Percentiles rank a stretch among this genome's conserved stretches.
Evolutionary conservation across 1,284 basidiomycete genomes (phyloP).

Genomic region (Kalmanozyma brasiliensis): DNA sequence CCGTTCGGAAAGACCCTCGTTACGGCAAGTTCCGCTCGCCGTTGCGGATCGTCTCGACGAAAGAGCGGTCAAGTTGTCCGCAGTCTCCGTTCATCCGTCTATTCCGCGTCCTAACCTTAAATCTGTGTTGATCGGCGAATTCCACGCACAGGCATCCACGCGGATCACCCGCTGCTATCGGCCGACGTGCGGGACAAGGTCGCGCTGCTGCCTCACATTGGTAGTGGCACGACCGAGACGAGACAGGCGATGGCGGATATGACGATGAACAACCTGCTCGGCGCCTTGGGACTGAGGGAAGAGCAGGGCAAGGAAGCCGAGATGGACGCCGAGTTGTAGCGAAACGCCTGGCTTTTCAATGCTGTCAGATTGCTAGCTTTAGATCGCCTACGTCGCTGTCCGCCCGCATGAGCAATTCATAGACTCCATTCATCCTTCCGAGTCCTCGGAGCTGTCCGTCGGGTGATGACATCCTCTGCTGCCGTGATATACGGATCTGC

Average conservation of each 20-base stretch:
- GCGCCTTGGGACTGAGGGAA: constrained; percentile 40
- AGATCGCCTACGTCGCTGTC: no score
- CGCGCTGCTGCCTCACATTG: constrained; percentile 87
- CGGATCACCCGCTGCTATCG: constrained; percentile 80
- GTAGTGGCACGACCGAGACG: constrained; percentile 86
- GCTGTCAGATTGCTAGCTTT: no score
- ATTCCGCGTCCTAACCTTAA: constrained; percentile 4
- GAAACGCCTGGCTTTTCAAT: no score
- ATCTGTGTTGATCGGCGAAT: neutral
- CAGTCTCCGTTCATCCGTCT: constrained; percentile 13
- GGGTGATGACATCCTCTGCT: no score
- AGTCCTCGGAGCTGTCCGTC: no score
- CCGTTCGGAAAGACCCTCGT: constrained; percentile 8
- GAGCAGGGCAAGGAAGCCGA: constrained; percentile 33
- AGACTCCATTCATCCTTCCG: no score
- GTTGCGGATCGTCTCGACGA: neutral
- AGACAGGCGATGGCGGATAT: constrained; percentile 79
- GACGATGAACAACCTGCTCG: constrained; percentile 55
- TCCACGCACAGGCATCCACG: constrained; percentile 70
- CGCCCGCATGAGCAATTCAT: no score
- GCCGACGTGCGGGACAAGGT: constrained; percentile 71
- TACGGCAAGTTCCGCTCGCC: constrained; percentile 25
- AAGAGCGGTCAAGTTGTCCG: neutral
- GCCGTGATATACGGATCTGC: no score
- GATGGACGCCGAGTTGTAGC: constrained; percentile 51